Base-by-base conservation (phyloP, 2,329 filamentous ascomycete genomes). In the Cadophora sp. region DNA sequence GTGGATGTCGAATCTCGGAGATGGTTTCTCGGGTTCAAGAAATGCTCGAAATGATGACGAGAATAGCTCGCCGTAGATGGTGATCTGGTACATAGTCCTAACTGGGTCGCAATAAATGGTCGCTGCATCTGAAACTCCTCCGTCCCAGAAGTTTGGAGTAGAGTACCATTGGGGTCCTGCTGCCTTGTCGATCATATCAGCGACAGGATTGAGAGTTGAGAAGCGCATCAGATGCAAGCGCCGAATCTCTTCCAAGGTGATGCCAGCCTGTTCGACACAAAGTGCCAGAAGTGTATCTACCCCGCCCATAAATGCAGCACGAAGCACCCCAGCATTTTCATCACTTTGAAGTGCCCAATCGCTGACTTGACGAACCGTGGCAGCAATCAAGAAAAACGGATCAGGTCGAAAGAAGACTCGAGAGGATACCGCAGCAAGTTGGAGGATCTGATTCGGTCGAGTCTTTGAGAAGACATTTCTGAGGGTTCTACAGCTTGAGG, bases 401-500 rank as follows among this genome's bases (percentile, higher is more conserved):
- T 43, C 40, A 16, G 40, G 40, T 43, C 40, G 40, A 19, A 43
- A 43, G 40, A 43, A 43, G 1, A 43, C 40, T 43, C 40, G 40
- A 43, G 40, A 43, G 3, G 40, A 43, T 19, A 14, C 40, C 12
- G 40, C 40, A 2, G 40, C 40, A 19, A 43, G 74, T 1, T 69
- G 74, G 8, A 80, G 71, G 24, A 80, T 79, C 31, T 70, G 74
- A 27, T 67, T 67, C 1, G 78, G 76, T 11, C 63, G 55, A 2
- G 77, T 69, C 12, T 43, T 60, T 2, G 62, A 19, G 59, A 76
- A 72, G 43, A 64, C 60, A 31, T 72, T 64, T 59, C 73, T 76
- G 7, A 80, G 69, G 3, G 50, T 68, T 19, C 76, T 72, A 65
- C 78, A 79, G 22, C 50, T 65, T 31, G 64, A 68, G 5, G 64